Conservation (phyloP, 176 grass and related monocot genomes). For the Oryza glumipatula region DNA sequence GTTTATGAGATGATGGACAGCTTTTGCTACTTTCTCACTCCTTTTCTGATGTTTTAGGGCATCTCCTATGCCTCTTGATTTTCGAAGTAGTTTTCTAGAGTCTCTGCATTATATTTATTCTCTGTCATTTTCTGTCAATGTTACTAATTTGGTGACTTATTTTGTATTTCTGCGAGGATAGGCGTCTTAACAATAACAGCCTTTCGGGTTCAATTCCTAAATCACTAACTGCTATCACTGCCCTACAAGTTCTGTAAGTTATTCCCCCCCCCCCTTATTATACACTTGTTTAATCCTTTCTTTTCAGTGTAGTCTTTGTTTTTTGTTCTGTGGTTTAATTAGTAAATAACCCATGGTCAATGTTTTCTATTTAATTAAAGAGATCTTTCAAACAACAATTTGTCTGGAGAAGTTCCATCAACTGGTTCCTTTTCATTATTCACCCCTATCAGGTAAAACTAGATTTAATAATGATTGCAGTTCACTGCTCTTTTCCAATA, state of each 20-base stretch:
- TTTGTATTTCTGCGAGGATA: slow-evolving; percentile 39
- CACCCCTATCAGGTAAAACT: slow-evolving; percentile 83
- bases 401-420: slow-evolving; percentile 88
- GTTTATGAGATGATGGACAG: background rate
- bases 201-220: slow-evolving; percentile 76
- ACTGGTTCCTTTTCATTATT: slow-evolving; percentile 90
- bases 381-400: slow-evolving; percentile 88
- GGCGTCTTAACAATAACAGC: slow-evolving; percentile 94
- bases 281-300: slow-evolving; percentile 7
- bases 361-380: slow-evolving; percentile 49
- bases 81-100: slow-evolving; percentile 5
- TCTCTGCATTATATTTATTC: slow-evolving; percentile 5
- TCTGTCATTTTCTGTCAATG: slow-evolving; percentile 18
- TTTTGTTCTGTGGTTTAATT: slow-evolving; percentile 35
- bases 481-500: slow-evolving; percentile 27
- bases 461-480: slow-evolving; percentile 3
- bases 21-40: slow-evolving; percentile 3
- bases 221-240: slow-evolving; percentile 78
- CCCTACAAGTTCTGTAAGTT: slow-evolving; percentile 92
- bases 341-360: slow-evolving; percentile 26
- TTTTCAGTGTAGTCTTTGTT: background rate
- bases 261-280: background rate
- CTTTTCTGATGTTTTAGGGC: slow-evolving; percentile 7
- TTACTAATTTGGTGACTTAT: slow-evolving; percentile 41
- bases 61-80: slow-evolving; percentile 23